phyloP scores from a whole-genome alignment of 208 protist genomes.

The Leishmania gerbilli region DNA sequence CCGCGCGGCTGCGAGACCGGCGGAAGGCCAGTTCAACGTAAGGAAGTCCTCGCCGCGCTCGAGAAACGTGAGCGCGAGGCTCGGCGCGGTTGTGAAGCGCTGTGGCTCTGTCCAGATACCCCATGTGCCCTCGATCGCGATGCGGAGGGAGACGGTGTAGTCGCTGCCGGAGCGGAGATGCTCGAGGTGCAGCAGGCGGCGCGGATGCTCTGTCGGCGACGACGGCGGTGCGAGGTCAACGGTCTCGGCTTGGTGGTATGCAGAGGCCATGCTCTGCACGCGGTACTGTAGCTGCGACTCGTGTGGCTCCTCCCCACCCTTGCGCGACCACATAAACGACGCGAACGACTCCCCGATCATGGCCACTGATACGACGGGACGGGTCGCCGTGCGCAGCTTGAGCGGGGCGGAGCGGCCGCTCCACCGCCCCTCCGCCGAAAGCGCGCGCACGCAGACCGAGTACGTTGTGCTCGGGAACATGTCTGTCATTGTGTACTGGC shows the following conservation, averaged over 20 bases:
- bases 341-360: conserved; percentile 81
- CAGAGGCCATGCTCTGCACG: conserved; percentile 49
- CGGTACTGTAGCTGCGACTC: conserved; percentile 79
- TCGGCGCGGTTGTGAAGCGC: conserved; percentile 55
- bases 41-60: conserved; percentile 92
- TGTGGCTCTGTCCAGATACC: conserved; percentile 83
- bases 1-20: neutral
- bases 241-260: conserved; percentile 52
- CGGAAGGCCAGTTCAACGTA: conserved; percentile 61
- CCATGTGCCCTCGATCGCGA: conserved; percentile 80
- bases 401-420: conserved; percentile 67
- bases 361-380: conserved; percentile 50
- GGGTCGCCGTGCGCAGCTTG: conserved; percentile 60
- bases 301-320: conserved; percentile 35
- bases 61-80: conserved; percentile 48
- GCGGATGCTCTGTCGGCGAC: conserved; percentile 8
- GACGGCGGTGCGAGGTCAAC: conserved; percentile 31
- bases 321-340: conserved; percentile 73
- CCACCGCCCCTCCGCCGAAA: conserved; percentile 75
- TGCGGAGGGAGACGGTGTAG: conserved; percentile 74
- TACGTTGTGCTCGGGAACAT: conserved; percentile 76
- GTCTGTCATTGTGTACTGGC: conserved; percentile 55
- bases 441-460: conserved; percentile 65
- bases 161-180: conserved; percentile 63
- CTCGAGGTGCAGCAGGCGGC: conserved; percentile 63